Evolutionary conservation across 139 green algal species (phyloP), one percentile per base, ranked within the genome.

Genomic region (Closterium sp.): DNA sequence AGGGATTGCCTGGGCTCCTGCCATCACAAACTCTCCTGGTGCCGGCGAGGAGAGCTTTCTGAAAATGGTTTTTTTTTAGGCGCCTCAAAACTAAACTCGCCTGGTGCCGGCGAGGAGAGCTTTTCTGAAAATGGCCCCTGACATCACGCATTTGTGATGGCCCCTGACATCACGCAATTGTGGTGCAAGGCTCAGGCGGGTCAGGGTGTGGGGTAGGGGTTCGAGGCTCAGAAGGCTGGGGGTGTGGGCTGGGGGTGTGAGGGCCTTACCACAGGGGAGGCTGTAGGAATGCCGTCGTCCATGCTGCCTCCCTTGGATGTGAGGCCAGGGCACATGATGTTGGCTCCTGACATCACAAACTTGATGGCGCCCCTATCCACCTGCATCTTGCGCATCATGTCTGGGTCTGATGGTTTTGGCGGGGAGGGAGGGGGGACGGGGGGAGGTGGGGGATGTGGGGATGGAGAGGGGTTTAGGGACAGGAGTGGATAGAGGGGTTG

Each of bases 251-350:
- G 4, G 38, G 55, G 23, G 55, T 76, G 16, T 66, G 21, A 66
- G 38, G 38, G 38, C 38, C 55, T 76, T 19, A 94, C 92, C 90
- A 96, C 93, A 36, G 92, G 91, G 30, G 34, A 76, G 34, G 94
- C 94, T 76, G 81, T 89, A 16, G 87, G 55, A 76, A 98, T 97
- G 95, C 98, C 96, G 87, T 98, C 95, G 90, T 99, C 97, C n/a
- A 99, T 98, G 6, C 95, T 97, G 31, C 97, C 98, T 1, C 97
- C 98, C 7, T 97, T 94, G 12, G 96, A 98, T 6, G 98, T 99
- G 16, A 99, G 96, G 0, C 98, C 98, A 4, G 97, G 98, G 93
- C 97, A 99, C 98, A 99, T 99, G 93, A 99, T 99, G 95, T 99
- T 98, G 23, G 98, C 97, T 1, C 98, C 98, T 10, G 95, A 97